Conservation (phyloP, 257 asterid genomes). For the Vinca minor region DNA sequence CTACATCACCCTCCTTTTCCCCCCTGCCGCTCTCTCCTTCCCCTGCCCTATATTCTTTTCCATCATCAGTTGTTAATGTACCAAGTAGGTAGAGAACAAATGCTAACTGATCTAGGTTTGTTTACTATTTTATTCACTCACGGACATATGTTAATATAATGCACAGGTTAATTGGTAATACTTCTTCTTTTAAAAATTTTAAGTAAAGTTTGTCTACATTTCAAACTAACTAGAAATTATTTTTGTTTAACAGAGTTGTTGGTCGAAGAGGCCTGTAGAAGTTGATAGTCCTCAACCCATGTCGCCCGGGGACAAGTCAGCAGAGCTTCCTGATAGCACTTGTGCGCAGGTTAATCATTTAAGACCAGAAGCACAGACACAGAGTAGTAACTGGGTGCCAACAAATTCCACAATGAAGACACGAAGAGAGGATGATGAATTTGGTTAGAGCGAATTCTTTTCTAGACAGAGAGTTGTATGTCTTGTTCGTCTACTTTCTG, state of each 20-base stretch:
- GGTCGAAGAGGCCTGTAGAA: constrained; percentile 37
- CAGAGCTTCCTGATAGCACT: constrained; percentile 36
- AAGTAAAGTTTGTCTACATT: not conserved
- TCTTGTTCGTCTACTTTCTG: not conserved
- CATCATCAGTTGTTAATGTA: not conserved
- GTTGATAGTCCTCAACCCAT: constrained; percentile 29
- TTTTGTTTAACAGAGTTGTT: constrained; percentile 30
- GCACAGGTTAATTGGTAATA: not conserved
- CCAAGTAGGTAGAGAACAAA: too few species aligned
- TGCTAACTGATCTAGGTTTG: too few species aligned
- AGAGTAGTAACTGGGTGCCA: constrained; percentile 27
- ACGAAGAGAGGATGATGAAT: constrained; percentile 20
- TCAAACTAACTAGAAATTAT: not conserved
- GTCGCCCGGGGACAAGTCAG: constrained; percentile 30
- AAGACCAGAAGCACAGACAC: constrained; percentile 27
- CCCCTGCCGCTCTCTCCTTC: not conserved
- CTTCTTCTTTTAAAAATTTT: not conserved
- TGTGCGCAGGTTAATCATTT: constrained; percentile 36
- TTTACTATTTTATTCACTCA: not conserved
- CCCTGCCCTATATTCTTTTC: not conserved
- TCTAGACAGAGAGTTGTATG: not conserved
- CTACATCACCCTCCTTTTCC: not conserved
- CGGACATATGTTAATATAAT: not conserved
- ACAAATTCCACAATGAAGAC: constrained; percentile 23
- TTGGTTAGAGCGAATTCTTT: constrained; percentile 19